Evolutionary conservation across 345 rosid species (phyloP).

Genomic region (Pseudoturritis turrita): DNA sequence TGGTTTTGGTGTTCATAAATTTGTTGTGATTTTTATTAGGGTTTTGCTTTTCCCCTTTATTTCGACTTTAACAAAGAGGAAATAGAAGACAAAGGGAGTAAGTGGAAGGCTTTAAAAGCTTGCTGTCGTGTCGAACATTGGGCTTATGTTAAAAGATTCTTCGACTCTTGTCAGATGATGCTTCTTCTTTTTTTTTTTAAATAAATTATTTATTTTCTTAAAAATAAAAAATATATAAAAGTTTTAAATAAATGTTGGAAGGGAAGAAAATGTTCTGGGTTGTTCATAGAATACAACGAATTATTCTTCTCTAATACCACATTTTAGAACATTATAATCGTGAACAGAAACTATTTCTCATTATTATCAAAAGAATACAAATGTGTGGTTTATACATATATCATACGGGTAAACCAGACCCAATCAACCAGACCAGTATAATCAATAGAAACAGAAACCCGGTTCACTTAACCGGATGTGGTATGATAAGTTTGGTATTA

Average conservation of each 20-base stretch:
- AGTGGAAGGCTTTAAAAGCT: constrained; percentile 25
- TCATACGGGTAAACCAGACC: background rate
- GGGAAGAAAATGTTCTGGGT: no score
- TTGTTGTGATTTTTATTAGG: constrained; percentile 19
- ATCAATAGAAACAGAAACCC: background rate
- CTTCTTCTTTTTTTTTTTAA: background rate
- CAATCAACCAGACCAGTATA: background rate
- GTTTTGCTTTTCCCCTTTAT: constrained; percentile 17
- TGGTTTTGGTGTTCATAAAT: background rate
- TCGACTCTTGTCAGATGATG: constrained; percentile 18
- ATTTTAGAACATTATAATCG: no score
- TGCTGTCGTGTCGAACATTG: constrained; percentile 26
- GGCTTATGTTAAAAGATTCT: constrained; percentile 21
- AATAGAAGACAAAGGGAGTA: constrained; percentile 13
- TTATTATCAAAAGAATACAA: constrained; percentile 10
- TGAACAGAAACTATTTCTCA: background rate
- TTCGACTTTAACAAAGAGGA: constrained; percentile 25
- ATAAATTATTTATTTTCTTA: background rate
- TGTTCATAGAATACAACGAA: no score
- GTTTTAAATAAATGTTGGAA: no score
- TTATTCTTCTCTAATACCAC: no score
- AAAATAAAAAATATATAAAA: no score
- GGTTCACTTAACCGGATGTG: background rate
- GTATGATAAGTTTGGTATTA: background rate
- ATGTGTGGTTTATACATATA: background rate